Percentiles rank a stretch among this genome's conserved stretches.
These are phyloP conservation scores for Sporothrix pallida DNA, from an alignment of 2,329 filamentous ascomycete species.

Conservation along the genomic window DNA sequence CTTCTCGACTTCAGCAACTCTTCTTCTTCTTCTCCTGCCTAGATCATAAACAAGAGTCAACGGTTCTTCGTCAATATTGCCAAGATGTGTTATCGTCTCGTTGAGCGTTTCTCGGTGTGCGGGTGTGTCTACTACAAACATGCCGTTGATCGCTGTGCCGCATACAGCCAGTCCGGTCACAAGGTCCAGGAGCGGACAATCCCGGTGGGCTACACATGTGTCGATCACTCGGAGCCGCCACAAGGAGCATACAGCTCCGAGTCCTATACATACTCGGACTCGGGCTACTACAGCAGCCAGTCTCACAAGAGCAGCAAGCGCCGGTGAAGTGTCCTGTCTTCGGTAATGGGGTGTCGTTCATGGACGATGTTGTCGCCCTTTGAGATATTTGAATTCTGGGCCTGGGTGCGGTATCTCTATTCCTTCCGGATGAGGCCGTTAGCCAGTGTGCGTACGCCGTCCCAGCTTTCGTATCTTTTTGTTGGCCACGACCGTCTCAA, in stretches of 20 bases:
- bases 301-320: slow-evolving; percentile 53
- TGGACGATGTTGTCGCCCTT: slow-evolving; percentile 50
- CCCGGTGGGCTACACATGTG: slow-evolving; percentile 81
- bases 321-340: slow-evolving; percentile 62
- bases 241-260: slow-evolving; percentile 50
- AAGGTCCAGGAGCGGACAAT: slow-evolving; percentile 74
- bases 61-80: neutral
- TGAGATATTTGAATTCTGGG: slow-evolving; percentile 51
- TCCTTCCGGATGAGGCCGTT: slow-evolving; percentile 50
- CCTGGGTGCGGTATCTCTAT: slow-evolving; percentile 58
- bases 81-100: slow-evolving; percentile 84
- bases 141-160: slow-evolving; percentile 79
- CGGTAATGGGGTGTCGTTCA: slow-evolving; percentile 53
- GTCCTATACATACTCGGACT: slow-evolving; percentile 57
- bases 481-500: slow-evolving; percentile 52
- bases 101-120: slow-evolving; percentile 86
- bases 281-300: slow-evolving; percentile 59
- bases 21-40: neutral
- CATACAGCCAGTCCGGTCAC: slow-evolving; percentile 77
- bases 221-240: slow-evolving; percentile 53
- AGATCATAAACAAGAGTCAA: slow-evolving; percentile 10
- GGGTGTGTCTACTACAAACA: slow-evolving; percentile 88
- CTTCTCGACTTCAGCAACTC: neutral
- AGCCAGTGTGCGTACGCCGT: slow-evolving; percentile 50
- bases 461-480: slow-evolving; percentile 57